These are phyloP conservation scores for Bruguiera sexangula DNA, from an alignment of 345 rosid species.

Conservation along the genomic window DNA sequence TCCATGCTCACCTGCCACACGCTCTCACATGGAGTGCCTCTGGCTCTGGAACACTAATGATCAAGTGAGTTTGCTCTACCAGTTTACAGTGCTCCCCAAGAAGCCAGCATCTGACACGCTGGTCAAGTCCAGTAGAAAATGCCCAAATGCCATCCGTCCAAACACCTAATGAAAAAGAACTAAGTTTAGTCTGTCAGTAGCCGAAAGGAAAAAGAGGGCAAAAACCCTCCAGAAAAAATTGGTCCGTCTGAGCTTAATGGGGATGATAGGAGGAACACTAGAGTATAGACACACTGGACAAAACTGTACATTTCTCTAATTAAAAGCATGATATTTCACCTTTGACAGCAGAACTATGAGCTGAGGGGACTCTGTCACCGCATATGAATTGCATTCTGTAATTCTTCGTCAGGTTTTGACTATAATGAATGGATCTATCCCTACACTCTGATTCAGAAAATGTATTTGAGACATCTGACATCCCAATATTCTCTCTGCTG, in stretches of 20 bases:
- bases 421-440: slow-evolving; percentile 9
- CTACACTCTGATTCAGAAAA: slow-evolving; percentile 22
- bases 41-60: slow-evolving; percentile 84
- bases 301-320: not conserved
- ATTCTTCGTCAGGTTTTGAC: slow-evolving; percentile 32
- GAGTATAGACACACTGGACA: not conserved
- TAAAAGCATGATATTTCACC: slow-evolving; percentile 37
- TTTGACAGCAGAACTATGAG: slow-evolving; percentile 88
- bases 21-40: slow-evolving; percentile 80
- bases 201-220: not conserved
- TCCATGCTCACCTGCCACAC: slow-evolving; percentile 49
- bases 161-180: slow-evolving; percentile 48
- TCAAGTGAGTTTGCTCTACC: slow-evolving; percentile 47
- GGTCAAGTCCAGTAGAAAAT: slow-evolving; percentile 96
- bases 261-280: not conserved
- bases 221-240: not conserved
- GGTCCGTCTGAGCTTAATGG: not conserved
- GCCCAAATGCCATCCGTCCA: slow-evolving; percentile 92
- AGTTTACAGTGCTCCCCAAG: slow-evolving; percentile 45
- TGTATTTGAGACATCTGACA: slow-evolving; percentile 12
- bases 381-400: slow-evolving; percentile 39
- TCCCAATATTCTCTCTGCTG: slow-evolving; percentile 17
- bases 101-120: slow-evolving; percentile 83
- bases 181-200: slow-evolving; percentile 13
- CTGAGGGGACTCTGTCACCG: slow-evolving; percentile 50